Evolutionary conservation across 176 grass and related monocot species (phyloP).

Genomic region (Oryza coarctata): DNA sequence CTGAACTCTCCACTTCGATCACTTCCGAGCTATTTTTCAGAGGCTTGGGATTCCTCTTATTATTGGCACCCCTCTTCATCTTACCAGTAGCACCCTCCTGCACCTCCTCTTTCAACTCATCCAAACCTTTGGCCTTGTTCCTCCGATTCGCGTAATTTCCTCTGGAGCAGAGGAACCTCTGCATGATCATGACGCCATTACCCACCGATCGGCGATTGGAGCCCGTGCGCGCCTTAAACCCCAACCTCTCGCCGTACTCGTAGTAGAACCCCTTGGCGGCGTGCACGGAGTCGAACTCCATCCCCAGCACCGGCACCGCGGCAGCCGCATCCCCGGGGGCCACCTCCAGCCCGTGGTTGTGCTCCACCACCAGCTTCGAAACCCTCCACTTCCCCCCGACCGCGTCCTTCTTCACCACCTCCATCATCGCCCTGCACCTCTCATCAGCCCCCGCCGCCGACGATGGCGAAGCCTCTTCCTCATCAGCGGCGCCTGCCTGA

Average conservation of each 20-base stretch:
- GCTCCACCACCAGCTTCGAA: slow-evolving; percentile 65
- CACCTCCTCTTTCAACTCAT: slow-evolving; percentile 34
- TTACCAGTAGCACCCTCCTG: slow-evolving; percentile 25
- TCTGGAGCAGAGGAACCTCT: slow-evolving; percentile 76
- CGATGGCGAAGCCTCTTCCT: slow-evolving; percentile 5
- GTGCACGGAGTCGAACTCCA: slow-evolving; percentile 78
- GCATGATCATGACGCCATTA: slow-evolving; percentile 65
- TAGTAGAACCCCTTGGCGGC: slow-evolving; percentile 75
- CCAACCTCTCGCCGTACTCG: slow-evolving; percentile 48
- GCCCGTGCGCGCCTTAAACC: slow-evolving; percentile 68
- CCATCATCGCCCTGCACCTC: slow-evolving; percentile 84
- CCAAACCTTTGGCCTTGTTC: slow-evolving; percentile 19
- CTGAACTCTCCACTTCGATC: slow-evolving; percentile 32
- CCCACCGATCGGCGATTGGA: slow-evolving; percentile 54
- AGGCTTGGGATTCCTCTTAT: slow-evolving; percentile 30
- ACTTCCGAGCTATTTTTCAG: slow-evolving; percentile 18
- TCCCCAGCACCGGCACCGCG: slow-evolving; percentile 47
- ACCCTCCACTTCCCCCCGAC: slow-evolving; percentile 60
- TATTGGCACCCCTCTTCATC: slow-evolving; percentile 36
- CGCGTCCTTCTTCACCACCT: slow-evolving; percentile 75
- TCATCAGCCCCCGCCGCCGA: not conserved
- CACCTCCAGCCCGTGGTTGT: slow-evolving; percentile 58
- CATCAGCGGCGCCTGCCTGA: slow-evolving; percentile 2
- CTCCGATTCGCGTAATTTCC: slow-evolving; percentile 40
- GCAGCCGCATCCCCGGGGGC: not conserved